Evolutionary conservation across 208 protist genomes (phyloP).

Genomic region (Acanthamoeba lenticulata): DNA sequence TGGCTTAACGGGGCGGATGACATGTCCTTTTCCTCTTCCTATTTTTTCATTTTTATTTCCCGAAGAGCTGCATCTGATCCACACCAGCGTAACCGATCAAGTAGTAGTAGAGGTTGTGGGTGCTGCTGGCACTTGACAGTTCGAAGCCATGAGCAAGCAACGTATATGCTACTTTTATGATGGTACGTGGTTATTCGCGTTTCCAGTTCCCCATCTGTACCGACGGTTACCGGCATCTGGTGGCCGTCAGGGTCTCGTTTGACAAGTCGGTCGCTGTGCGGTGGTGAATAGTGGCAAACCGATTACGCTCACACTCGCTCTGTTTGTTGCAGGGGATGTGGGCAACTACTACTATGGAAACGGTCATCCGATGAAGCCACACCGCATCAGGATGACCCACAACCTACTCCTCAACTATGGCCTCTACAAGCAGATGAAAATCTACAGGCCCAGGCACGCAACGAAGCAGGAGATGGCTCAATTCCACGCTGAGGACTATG

Average conservation of each 20-base stretch:
- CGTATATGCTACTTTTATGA: constrained; percentile 83
- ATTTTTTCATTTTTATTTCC: too few relatives aligned
- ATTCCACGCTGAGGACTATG: constrained; percentile 92
- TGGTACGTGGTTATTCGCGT: constrained; percentile 61
- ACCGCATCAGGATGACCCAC: constrained; percentile 88
- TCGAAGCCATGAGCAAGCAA: constrained; percentile 64
- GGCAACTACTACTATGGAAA: constrained; percentile 88
- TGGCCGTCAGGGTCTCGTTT: not conserved
- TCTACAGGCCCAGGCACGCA: constrained; percentile 82
- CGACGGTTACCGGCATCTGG: not conserved
- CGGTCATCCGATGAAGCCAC: constrained; percentile 92
- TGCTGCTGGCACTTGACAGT: too few relatives aligned
- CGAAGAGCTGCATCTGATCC: too few relatives aligned
- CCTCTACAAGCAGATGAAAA: constrained; percentile 84
- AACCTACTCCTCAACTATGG: constrained; percentile 87
- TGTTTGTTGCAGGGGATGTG: constrained; percentile 72
- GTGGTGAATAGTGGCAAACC: not conserved
- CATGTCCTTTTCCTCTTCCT: too few relatives aligned
- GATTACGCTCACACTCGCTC: not conserved
- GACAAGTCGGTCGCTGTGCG: not conserved
- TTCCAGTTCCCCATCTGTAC: not conserved
- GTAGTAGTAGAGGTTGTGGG: too few relatives aligned
- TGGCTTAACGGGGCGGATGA: too few relatives aligned
- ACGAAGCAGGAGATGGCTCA: constrained; percentile 84
- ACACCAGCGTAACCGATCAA: too few relatives aligned